Evolutionary conservation across 352 stramenopile genomes (phyloP), one percentile per base, ranked within the genome.

Genomic region (Phytophthora pini): DNA sequence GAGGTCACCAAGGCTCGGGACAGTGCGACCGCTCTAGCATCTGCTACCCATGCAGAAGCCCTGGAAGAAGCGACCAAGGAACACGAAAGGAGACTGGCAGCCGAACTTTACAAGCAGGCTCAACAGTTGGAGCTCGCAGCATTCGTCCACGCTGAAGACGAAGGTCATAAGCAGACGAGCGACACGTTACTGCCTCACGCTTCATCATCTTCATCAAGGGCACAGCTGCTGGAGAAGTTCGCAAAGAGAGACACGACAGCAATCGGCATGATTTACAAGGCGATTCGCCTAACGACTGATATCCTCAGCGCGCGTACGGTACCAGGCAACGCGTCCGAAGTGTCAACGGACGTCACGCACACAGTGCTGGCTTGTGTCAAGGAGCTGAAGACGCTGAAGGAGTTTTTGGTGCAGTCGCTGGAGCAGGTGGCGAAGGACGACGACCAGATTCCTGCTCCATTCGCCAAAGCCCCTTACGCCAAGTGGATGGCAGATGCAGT

Each of bases 321-420:
- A 13, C 26, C 43, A 17, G 24, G 41, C 1, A 64, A 17, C 4
- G 43, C 36, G 12, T 51, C 61, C 5, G 80, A 90, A 57, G 74
- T 88, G 32, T 74, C 81, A 5, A 77, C 82, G 12, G 80, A 88
- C 13, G 59, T 88, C 26, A 88, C 77, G 5, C 81, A 92, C 53
- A 69, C 76, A 0, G 84, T 92, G 5, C 58, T 90, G 17, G 66
- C 66, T 38, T 89, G 80, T 34, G 82, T 90, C 11, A 88, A 89
- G 54, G 84, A 92, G 49, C 80, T 92, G 51, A 90, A 90, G 55
- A 65, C 65, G 17, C 64, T 92, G 39, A 90, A 90, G 56, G 84
- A 92, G 34, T 90, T 72, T 55, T 56, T 92, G 47, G 69, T 86
- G 17, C 61, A 83, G 40, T 88, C 83, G 32, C 68, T 92, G 3